phyloP scores from a whole-genome alignment of 805 yeast species.

The Pichia nakasei region DNA sequence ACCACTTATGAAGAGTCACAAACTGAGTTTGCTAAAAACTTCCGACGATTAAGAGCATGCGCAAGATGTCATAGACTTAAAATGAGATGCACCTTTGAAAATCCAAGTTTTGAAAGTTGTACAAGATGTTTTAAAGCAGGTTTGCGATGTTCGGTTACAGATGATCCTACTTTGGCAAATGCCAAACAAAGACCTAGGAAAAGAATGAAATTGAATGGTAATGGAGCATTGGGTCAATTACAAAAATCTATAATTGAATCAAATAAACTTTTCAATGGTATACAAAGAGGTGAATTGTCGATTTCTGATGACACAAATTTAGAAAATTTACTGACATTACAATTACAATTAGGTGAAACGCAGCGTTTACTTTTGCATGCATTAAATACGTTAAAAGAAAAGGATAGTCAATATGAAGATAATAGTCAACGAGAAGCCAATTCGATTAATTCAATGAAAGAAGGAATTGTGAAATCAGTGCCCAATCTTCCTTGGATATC shows the following conservation, averaged over 20 bases:
- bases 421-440: conserved; percentile 16
- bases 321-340: conserved; percentile 18
- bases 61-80: conserved; percentile 47
- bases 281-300: conserved; percentile 13
- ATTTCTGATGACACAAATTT: conserved; percentile 16
- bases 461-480: conserved; percentile 25
- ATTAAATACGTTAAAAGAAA: conserved; percentile 5
- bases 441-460: conserved; percentile 30
- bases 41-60: conserved; percentile 43
- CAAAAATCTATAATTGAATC: conserved; percentile 23
- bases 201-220: conserved; percentile 20
- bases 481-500: conserved; percentile 31
- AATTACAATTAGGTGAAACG: conserved; percentile 24
- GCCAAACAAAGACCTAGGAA: conserved; percentile 31
- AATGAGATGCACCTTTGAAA: conserved; percentile 43
- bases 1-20: neutral
- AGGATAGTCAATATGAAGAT: neutral
- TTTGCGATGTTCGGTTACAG: conserved; percentile 39
- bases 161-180: conserved; percentile 39
- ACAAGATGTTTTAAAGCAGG: conserved; percentile 36
- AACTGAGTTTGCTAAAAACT: conserved; percentile 33
- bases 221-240: conserved; percentile 21
- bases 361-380: conserved; percentile 25
- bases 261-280: conserved; percentile 15
- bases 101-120: conserved; percentile 36